Base-by-base conservation (phyloP, 2,329 filamentous ascomycete species). In the Alternaria sp. region DNA sequence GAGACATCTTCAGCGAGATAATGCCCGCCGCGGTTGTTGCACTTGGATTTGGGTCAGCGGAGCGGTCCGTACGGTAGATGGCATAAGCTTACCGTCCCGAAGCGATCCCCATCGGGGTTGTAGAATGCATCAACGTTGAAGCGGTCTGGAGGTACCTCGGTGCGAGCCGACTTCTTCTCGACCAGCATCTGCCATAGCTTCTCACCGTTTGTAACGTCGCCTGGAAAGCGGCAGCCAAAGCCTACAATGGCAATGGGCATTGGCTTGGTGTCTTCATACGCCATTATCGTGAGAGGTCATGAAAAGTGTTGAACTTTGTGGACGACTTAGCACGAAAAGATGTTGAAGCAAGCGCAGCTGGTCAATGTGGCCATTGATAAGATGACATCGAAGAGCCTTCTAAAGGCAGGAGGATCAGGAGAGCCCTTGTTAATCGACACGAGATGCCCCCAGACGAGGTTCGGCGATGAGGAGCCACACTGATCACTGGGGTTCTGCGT, bases 171-270 rank as follows among this genome's bases (percentile, higher is more conserved):
- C 26, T 49, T 60, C 47, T 61, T 67, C 47, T 64, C 49, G 6
- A 64, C 49, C 46, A 69, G 54, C 23, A 71, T 58, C 15, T 66
- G 58, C 68, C 61, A 72, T 41, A 70, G 49, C 20, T 68, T 65
- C 45, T 70, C 64, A 3, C 63, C 60, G 21, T 47, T 64, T 4
- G 60, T 65, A 11, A 62, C 60, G 30, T 66, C 64, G 10, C 68
- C 66, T 11, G 71, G 71, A 15, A 71, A 68, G 1, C 66, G 65
- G 44, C 64, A 71, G 9, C 71, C 70, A 50, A 79, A 75, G 49
- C 80, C 80, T 53, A 81, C 54, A 67, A 49, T 61, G 18, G 65
- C 65, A 28, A 67, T 63, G 12, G 80, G 79, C 55, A 64, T 67
- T 3, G 71, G 60, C 41, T 55, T 60, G 18, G 44, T 43, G 21